Evolutionary conservation across 225 moss, liverwort and hornwort genomes (phyloP).

Genomic region (Anthoceros angustus): DNA sequence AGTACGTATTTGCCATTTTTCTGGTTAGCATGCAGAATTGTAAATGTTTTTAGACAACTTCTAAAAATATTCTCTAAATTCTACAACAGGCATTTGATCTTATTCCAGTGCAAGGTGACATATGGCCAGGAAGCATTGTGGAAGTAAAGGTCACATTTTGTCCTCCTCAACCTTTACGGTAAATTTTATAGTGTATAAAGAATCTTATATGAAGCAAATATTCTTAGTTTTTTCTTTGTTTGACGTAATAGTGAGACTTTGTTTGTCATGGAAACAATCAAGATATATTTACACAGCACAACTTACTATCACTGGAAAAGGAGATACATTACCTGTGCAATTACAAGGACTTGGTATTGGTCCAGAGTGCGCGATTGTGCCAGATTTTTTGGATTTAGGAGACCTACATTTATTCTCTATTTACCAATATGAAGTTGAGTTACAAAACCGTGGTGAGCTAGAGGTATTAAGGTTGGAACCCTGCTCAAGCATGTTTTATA

Average conservation of each 20-base stretch:
- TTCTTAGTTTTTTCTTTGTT: background rate
- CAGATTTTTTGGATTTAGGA: slow-evolving; percentile 54
- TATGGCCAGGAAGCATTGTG: slow-evolving; percentile 60
- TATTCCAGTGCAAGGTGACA: slow-evolving; percentile 56
- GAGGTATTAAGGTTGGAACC: slow-evolving; percentile 20
- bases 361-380: slow-evolving; percentile 56
- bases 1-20: slow-evolving; percentile 9
- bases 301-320: slow-evolving; percentile 68
- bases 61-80: too few species aligned
- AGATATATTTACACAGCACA: slow-evolving; percentile 66
- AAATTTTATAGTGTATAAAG: slow-evolving; percentile 2
- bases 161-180: slow-evolving; percentile 51
- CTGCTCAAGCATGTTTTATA: background rate
- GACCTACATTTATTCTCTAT: slow-evolving; percentile 45
- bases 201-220: background rate
- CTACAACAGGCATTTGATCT: slow-evolving; percentile 59
- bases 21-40: too few species aligned
- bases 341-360: slow-evolving; percentile 68
- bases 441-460: slow-evolving; percentile 61
- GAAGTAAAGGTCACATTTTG: slow-evolving; percentile 56
- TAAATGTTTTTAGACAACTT: background rate
- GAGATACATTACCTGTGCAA: slow-evolving; percentile 31
- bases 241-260: background rate
- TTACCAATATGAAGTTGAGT: slow-evolving; percentile 52
- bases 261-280: background rate